Percentiles rank a stretch among this genome's conserved stretches.
Evolutionary conservation across 129 eudicot species (phyloP).

Genomic region (Helichrysum umbraculigerum): DNA sequence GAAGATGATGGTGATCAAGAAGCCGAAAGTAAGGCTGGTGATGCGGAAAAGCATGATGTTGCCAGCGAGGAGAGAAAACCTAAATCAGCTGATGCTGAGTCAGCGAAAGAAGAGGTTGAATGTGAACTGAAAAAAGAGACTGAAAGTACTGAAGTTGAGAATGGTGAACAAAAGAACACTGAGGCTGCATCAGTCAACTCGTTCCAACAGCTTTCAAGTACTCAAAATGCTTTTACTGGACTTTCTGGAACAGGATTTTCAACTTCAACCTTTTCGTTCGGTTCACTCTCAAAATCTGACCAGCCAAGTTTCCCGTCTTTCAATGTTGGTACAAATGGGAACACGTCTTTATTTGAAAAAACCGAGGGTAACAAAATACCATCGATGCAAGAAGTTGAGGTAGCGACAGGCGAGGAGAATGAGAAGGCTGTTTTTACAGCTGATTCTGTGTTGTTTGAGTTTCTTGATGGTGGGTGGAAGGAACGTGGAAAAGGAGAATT

Average conservation of each 20-base stretch:
- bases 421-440: conserved; percentile 72
- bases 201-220: conserved; percentile 81
- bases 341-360: conserved; percentile 58
- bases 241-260: conserved; percentile 82
- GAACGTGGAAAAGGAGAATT: conserved; percentile 93
- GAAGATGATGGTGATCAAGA: conserved; percentile 13
- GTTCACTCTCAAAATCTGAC: conserved; percentile 52
- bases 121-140: not conserved
- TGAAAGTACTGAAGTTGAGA: conserved; percentile 22
- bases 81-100: conserved; percentile 22
- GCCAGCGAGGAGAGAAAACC: conserved; percentile 3
- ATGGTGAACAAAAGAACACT: conserved; percentile 24
- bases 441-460: conserved; percentile 75
- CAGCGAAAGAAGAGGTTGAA: conserved; percentile 19
- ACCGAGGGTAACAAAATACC: conserved; percentile 50
- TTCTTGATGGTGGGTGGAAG: conserved; percentile 77
- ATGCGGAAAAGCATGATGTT: conserved; percentile 7
- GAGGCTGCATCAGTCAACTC: conserved; percentile 58
- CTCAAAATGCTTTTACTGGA: conserved; percentile 91
- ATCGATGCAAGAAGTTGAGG: conserved; percentile 72
- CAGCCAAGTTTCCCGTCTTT: conserved; percentile 46
- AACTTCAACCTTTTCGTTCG: conserved; percentile 76
- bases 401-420: conserved; percentile 91
- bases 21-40: conserved; percentile 19
- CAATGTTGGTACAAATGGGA: conserved; percentile 54